Evolutionary conservation across 1,284 basidiomycete species (phyloP).

Genomic region (Omphalotus olearius): DNA sequence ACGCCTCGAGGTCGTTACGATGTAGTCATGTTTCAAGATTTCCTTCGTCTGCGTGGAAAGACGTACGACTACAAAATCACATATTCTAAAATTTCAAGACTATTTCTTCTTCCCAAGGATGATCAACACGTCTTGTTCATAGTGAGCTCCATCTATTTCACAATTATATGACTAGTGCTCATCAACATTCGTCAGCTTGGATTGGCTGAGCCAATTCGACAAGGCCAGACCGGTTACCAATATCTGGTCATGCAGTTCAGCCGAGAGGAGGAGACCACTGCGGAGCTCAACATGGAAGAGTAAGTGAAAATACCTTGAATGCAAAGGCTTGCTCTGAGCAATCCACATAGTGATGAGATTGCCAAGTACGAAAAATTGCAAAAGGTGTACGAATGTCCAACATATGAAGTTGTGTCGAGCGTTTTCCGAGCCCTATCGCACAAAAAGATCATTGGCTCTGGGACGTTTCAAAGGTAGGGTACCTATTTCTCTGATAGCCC

Average conservation of each 20-base stretch:
- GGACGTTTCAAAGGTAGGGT: constrained; percentile 77
- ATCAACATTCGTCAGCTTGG: constrained; percentile 54
- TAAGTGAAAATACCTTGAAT: constrained; percentile 36
- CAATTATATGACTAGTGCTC: neutral
- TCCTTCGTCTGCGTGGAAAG: constrained; percentile 92
- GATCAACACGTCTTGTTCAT: constrained; percentile 96
- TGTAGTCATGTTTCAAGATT: constrained; percentile 96
- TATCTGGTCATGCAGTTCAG: constrained; percentile 98
- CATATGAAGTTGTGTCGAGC: constrained; percentile 93
- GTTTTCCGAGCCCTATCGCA: constrained; percentile 90
- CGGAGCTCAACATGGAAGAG: constrained; percentile 93
- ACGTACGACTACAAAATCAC: constrained; percentile 99
- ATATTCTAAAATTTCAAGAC: constrained; percentile 83
- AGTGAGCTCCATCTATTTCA: constrained; percentile 40
- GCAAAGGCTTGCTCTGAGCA: neutral
- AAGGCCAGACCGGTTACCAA: constrained; percentile 97
- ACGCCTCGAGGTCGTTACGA: constrained; percentile 97
- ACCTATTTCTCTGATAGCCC: constrained; percentile 4
- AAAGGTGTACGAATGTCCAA: constrained; percentile 90
- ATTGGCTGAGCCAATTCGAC: constrained; percentile 89
- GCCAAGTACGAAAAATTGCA: constrained; percentile 80
- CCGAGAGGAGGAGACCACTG: constrained; percentile 95
- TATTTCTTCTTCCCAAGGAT: constrained; percentile 96
- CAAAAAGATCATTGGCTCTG: constrained; percentile 88
- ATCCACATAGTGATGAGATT: constrained; percentile 55